Percentiles rank a stretch among this genome's conserved stretches.
These are phyloP conservation scores for Actinomucor elegans DNA, from an alignment of 371 early-diverging fungal genomes.

Conservation along the genomic window DNA sequence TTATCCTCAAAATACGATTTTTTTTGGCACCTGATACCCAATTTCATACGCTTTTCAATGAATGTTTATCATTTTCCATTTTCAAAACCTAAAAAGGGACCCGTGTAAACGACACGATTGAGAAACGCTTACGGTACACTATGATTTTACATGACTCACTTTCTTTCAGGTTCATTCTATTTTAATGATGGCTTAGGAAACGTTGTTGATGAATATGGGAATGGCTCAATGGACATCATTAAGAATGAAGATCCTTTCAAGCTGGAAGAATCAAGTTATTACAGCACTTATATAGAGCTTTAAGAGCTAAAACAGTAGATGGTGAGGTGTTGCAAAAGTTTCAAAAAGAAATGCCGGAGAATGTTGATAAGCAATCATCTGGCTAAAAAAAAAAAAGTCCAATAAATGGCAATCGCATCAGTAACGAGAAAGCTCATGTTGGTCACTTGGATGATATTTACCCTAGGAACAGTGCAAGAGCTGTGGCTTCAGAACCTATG, in stretches of 20 bases:
- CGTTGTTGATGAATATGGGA: conserved; percentile 5
- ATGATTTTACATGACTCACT: conserved; percentile 1
- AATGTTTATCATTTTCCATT: conserved; percentile 9
- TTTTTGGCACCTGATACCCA: too few relatives aligned
- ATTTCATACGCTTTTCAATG: conserved; percentile 3
- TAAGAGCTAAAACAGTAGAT: too few relatives aligned
- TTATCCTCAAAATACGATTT: too few relatives aligned
- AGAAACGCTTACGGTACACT: conserved; percentile 1
- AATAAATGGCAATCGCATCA: conserved; percentile 9
- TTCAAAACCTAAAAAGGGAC: conserved; percentile 8
- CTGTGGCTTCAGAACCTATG: conserved; percentile 6
- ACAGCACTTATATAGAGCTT: conserved; percentile 4
- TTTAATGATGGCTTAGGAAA: conserved; percentile 13
- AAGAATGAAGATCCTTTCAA: conserved; percentile 9
- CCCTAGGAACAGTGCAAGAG: conserved; percentile 16
- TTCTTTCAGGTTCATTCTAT: conserved; percentile 8
- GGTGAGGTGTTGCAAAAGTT: too few relatives aligned
- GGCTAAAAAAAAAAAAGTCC: not conserved
- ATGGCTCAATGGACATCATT: conserved; percentile 10
- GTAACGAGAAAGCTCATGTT: conserved; percentile 13
- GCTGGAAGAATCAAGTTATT: conserved; percentile 5
- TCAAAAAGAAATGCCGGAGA: too few relatives aligned
- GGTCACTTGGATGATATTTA: conserved; percentile 11
- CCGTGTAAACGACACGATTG: conserved; percentile 1
- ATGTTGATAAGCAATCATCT: too few relatives aligned